A percentile compares a stretch with the other conserved stretches of the same genome.
Evolutionary conservation across 495 filamentous ascomycete genomes (phyloP).

Genomic region (Penicillium malachiteum): DNA sequence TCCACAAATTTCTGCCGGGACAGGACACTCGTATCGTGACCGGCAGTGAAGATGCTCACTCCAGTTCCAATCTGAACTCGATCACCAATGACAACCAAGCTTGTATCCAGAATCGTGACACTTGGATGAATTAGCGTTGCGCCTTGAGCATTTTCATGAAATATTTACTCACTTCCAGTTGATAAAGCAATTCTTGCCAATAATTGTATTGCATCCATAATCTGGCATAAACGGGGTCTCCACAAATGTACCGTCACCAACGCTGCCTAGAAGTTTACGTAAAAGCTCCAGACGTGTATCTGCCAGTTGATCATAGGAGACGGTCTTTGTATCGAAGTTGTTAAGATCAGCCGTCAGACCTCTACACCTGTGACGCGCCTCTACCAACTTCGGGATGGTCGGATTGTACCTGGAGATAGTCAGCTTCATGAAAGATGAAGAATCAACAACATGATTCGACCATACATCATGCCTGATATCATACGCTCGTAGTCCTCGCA

Average conservation of each 20-base stretch:
- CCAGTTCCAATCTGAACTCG: slow-evolving; percentile 73
- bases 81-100: slow-evolving; percentile 65
- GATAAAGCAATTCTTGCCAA: slow-evolving; percentile 51
- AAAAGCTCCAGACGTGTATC: slow-evolving; percentile 38
- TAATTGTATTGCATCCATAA: slow-evolving; percentile 54
- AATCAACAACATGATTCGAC: not conserved
- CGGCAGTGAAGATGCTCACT: slow-evolving; percentile 61
- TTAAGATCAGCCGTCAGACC: slow-evolving; percentile 48
- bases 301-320: slow-evolving; percentile 36
- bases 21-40: slow-evolving; percentile 64
- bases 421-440: not conserved
- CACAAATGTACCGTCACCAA: slow-evolving; percentile 45
- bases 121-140: not conserved
- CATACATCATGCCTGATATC: slow-evolving; percentile 54
- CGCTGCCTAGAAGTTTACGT: slow-evolving; percentile 39
- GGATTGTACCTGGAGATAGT: slow-evolving; percentile 40
- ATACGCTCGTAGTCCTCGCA: slow-evolving; percentile 55
- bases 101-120: slow-evolving; percentile 60
- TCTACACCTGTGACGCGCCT: slow-evolving; percentile 47
- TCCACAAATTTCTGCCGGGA: slow-evolving; percentile 70
- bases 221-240: slow-evolving; percentile 54
- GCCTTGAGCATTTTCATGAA: not conserved
- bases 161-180: slow-evolving; percentile 49
- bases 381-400: slow-evolving; percentile 35
- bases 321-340: slow-evolving; percentile 40